Evolutionary conservation across 129 eudicot species (phyloP).

Genomic region (Chrysanthemum lavandulifolium): DNA sequence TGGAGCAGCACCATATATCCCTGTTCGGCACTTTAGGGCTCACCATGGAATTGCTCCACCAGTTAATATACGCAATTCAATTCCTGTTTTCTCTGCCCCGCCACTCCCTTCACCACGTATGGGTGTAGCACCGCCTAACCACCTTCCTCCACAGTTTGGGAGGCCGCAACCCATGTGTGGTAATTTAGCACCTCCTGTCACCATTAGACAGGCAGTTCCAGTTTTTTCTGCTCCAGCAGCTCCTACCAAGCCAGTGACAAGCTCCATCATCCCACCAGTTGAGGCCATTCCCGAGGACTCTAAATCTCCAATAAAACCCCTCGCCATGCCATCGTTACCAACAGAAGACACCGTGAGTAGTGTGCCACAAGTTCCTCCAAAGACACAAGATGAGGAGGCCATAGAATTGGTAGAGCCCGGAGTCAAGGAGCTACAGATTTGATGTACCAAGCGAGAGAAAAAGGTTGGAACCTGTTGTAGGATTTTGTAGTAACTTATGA

Average conservation of each 20-base stretch:
- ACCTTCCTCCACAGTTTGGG: slow-evolving; percentile 34
- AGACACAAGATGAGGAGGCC: not conserved
- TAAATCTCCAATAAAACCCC: slow-evolving; percentile 1
- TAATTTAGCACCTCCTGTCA: slow-evolving; percentile 46
- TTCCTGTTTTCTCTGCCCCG: slow-evolving; percentile 83
- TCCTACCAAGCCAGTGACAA: slow-evolving; percentile 17
- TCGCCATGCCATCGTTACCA: slow-evolving; percentile 17
- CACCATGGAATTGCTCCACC: slow-evolving; percentile 68
- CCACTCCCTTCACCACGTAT: slow-evolving; percentile 45
- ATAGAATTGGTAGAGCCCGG: slow-evolving; percentile 6
- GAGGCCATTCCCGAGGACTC: slow-evolving; percentile 19
- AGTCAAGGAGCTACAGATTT: slow-evolving; percentile 27
- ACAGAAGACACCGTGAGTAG: slow-evolving; percentile 21
- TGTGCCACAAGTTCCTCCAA: not conserved
- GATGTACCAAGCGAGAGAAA: not conserved
- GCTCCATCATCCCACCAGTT: not conserved
- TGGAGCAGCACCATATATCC: slow-evolving; percentile 82
- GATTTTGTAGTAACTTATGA: slow-evolving; percentile 21
- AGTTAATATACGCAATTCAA: slow-evolving; percentile 59
- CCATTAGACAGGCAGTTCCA: slow-evolving; percentile 30
- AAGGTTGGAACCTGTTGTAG: slow-evolving; percentile 18
- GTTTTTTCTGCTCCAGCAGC: slow-evolving; percentile 23
- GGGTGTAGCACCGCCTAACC: slow-evolving; percentile 46
- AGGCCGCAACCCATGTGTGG: slow-evolving; percentile 24
- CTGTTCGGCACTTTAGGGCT: slow-evolving; percentile 58